Evolutionary conservation across 2,329 filamentous ascomycete species (phyloP), one percentile per base, ranked within the genome.

Genomic region (Helotiales sp.): DNA sequence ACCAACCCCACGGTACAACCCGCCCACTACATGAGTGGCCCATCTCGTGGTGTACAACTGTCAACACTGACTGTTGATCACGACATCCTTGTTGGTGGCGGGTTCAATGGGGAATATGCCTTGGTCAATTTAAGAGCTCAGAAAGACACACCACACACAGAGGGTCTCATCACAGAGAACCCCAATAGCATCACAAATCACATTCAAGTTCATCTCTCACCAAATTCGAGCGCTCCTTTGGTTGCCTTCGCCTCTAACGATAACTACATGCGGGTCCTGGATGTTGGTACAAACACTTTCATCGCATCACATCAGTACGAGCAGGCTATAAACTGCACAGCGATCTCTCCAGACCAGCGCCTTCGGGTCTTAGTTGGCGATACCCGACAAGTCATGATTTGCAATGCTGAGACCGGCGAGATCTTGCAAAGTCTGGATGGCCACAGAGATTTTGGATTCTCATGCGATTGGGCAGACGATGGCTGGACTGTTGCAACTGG

Each of bases 381-480:
- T 73, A 82, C 84, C 66, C 80, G 82, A 65, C 83, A 90, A 45
- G 87, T 90, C 0, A 80, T 90, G 59, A 91, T 95, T 74, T 86
- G 87, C 15, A 86, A 92, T 69, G 88, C 91, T 11, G 90, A 92
- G 64, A 88, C 85, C 13, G 88, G 90, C 15, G 80, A 84, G 67
- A 82, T 81, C 64, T 83, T 85, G 69, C 83, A 89, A 71, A 79
- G 80, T 28, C 84, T 94, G 1, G 78, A 81, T 3, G 89, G 89
- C 1, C 91, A 93, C 74, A 82, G 82, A 15, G 91, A 93, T 74
- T 91, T 85, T 71, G 90, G 88, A 1, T 95, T 94, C 74, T 88
- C 91, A 1, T 93, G 90, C 74, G 91, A 90, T 71, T 95, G 92
- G 92, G 89, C 91, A 20, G 88, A 91, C 62, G 89, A 94, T 75